Percentiles rank a stretch among this genome's conserved stretches.
These are phyloP conservation scores for Coleophoma crateriformis DNA, from an alignment of 2,329 filamentous ascomycete genomes.

Conservation along the genomic window DNA sequence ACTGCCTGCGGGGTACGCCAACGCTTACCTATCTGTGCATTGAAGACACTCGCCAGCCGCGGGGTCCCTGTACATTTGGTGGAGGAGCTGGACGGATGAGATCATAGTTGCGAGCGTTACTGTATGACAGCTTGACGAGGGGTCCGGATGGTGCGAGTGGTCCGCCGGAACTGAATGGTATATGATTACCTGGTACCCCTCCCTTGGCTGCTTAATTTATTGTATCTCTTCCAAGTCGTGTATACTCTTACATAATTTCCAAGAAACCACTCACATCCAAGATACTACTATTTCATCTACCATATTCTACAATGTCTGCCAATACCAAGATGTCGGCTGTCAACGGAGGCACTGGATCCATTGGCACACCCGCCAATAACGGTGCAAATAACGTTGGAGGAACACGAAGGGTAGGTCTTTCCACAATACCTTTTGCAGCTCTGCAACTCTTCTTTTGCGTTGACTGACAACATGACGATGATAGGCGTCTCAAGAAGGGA, in stretches of 20 bases:
- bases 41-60: no score
- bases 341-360: background rate
- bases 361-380: background rate
- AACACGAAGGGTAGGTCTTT: background rate
- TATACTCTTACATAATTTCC: background rate
- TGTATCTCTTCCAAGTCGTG: background rate
- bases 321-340: background rate
- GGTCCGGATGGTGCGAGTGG: background rate
- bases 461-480: background rate
- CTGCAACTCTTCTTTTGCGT: background rate
- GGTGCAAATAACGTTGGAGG: background rate
- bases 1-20: no score
- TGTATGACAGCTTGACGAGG: background rate
- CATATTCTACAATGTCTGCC: background rate
- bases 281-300: background rate
- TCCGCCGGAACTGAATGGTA: background rate
- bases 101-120: background rate
- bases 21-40: no score
- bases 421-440: background rate
- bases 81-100: background rate
- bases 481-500: constrained; percentile 2
- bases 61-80: background rate
- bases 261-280: background rate
- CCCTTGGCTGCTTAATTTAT: background rate
- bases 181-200: background rate